These are phyloP conservation scores for Lepiota brunneoincarnata DNA, from an alignment of 768 basidiomycete genomes.

Conservation along the genomic window DNA sequence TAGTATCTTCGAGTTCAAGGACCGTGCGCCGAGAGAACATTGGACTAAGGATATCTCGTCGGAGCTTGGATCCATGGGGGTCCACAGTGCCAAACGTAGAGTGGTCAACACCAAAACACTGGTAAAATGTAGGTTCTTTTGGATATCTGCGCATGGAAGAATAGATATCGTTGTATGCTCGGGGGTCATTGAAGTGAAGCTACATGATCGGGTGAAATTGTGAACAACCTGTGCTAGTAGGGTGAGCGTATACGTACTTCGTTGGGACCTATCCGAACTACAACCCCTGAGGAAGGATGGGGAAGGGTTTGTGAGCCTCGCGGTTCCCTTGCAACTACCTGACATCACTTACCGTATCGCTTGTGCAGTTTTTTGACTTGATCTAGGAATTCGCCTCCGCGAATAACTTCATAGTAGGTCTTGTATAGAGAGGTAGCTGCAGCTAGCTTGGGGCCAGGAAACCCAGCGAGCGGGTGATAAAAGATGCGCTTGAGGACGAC, in stretches of 20 bases:
- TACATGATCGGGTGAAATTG: slow-evolving; percentile 11
- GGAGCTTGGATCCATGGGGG: slow-evolving; percentile 27
- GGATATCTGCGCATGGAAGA: slow-evolving; percentile 30
- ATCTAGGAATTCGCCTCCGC: slow-evolving; percentile 29
- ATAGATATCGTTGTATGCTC: slow-evolving; percentile 34
- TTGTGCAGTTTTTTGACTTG: slow-evolving; percentile 29
- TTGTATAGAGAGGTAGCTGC: slow-evolving; percentile 29
- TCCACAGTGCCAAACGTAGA: slow-evolving; percentile 35
- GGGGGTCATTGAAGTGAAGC: slow-evolving; percentile 36
- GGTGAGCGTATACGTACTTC: slow-evolving; percentile 22
- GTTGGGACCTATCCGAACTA: slow-evolving; percentile 38
- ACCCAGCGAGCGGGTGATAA: slow-evolving; percentile 30
- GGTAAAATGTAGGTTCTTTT: slow-evolving; percentile 37
- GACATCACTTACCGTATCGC: slow-evolving; percentile 25
- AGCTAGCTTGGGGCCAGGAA: slow-evolving; percentile 35
- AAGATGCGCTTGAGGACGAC: slow-evolving; percentile 22
- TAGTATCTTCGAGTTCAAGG: slow-evolving; percentile 30
- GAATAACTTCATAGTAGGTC: slow-evolving; percentile 31
- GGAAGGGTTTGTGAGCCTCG: background rate
- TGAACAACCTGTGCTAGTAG: background rate
- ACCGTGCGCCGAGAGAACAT: slow-evolving; percentile 38
- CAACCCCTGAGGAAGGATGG: slow-evolving; percentile 31
- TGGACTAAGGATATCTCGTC: slow-evolving; percentile 29
- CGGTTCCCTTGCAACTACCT: background rate
- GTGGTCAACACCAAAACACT: slow-evolving; percentile 31